Evolutionary conservation across 768 basidiomycete genomes (phyloP).

Genomic region (Mycena pura): DNA sequence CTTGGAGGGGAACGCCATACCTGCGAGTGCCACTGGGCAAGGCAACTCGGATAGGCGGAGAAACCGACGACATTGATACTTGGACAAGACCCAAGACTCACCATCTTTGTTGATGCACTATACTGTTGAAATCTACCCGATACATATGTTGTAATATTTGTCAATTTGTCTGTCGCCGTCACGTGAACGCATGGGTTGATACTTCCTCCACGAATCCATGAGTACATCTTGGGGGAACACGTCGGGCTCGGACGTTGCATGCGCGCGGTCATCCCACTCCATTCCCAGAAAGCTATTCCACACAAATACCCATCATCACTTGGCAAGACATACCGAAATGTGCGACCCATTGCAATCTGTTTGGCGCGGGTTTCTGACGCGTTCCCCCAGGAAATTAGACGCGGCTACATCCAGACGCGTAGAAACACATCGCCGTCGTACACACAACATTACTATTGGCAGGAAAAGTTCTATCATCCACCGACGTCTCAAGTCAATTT

Average conservation of each 20-base stretch:
- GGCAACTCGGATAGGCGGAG: constrained; percentile 61
- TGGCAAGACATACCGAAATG: constrained; percentile 69
- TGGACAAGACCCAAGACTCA: too few relatives aligned
- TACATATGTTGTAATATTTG: constrained; percentile 28
- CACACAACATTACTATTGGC: constrained; percentile 36
- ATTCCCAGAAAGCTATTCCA: constrained; percentile 78
- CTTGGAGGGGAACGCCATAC: constrained; percentile 74
- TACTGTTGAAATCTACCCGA: constrained; percentile 22
- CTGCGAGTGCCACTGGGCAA: constrained; percentile 63
- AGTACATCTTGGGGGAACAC: neutral
- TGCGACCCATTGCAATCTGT: constrained; percentile 43
- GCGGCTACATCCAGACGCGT: constrained; percentile 79
- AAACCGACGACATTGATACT: constrained; percentile 55
- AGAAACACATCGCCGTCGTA: constrained; percentile 56
- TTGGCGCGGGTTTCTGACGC: constrained; percentile 18
- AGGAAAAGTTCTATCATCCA: constrained; percentile 37
- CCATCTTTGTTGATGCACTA: constrained; percentile 12
- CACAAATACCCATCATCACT: constrained; percentile 67
- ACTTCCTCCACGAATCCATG: neutral
- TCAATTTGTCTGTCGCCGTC: neutral
- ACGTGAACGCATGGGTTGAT: neutral
- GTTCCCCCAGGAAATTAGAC: constrained; percentile 59
- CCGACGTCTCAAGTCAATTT: constrained; percentile 30
- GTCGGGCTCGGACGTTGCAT: neutral
- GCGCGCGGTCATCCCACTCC: constrained; percentile 61